phyloP scores from a whole-genome alignment of 495 filamentous ascomycete genomes.

The Annulohypoxylon nitens region DNA sequence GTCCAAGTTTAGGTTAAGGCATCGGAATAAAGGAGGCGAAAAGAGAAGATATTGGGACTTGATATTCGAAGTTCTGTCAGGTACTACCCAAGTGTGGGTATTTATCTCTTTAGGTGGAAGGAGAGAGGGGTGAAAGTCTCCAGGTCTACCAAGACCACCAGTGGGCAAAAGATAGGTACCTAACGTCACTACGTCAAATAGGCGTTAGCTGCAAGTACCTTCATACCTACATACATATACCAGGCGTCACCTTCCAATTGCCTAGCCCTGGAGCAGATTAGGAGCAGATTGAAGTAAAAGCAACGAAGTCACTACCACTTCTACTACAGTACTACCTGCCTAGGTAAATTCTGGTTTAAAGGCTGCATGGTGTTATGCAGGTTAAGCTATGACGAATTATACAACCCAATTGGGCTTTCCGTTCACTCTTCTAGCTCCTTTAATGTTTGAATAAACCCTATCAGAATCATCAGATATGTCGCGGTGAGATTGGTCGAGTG shows the following conservation, averaged over 20 bases:
- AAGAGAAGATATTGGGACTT: neutral
- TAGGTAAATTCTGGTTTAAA: slow-evolving; percentile 36
- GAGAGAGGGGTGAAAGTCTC: neutral
- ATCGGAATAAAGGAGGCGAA: slow-evolving; percentile 8
- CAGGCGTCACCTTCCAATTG: slow-evolving; percentile 15
- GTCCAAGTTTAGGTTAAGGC: slow-evolving; percentile 23
- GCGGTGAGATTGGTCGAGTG: slow-evolving; percentile 15
- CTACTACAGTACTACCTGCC: slow-evolving; percentile 1
- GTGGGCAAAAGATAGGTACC: slow-evolving; percentile 3
- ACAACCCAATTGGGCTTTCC: slow-evolving; percentile 27
- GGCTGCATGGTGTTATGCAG: slow-evolving; percentile 47
- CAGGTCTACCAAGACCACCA: too few relatives aligned
- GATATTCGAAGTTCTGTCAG: slow-evolving; percentile 8
- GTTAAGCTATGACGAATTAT: slow-evolving; percentile 46
- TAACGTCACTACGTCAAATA: slow-evolving; percentile 5
- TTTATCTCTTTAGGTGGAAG: slow-evolving; percentile 14
- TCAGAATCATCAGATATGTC: slow-evolving; percentile 21
- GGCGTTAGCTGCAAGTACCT: slow-evolving; percentile 19
- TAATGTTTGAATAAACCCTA: slow-evolving; percentile 1
- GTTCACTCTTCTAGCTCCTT: neutral
- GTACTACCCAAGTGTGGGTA: slow-evolving; percentile 29
- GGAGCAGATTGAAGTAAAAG: slow-evolving; percentile 14
- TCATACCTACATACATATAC: slow-evolving; percentile 12
- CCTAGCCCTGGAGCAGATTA: too few relatives aligned
- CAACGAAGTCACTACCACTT: slow-evolving; percentile 13